Evolutionary conservation across 176 grass and related monocot species (phyloP), one percentile per base, ranked within the genome.

Genomic region (Oryza longistaminata): DNA sequence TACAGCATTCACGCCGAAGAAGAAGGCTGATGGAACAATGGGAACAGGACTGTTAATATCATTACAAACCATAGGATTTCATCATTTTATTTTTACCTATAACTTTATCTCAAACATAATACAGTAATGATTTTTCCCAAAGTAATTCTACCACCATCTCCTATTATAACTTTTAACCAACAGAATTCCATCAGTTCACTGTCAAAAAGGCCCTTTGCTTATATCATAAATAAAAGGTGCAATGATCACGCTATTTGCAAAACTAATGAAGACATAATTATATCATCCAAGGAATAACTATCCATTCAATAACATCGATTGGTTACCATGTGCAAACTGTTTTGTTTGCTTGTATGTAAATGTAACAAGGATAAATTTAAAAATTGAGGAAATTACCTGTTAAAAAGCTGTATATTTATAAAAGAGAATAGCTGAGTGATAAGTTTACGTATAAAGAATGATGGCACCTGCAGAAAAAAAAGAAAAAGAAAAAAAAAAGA

Each of bases 381-480:
- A 13, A 68, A 69, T 61, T 22, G 24, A 84, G 39, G 7, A 85
- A 67, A 68, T 29, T 96, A 94, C 96, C 96, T 99, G 80, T 99
- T 99, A 82, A 99, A 99, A 73, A 99, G 82, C 69, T 99, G 96
- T 89, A 94, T 96, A 86, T 99, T 99, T 74, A 99, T 94, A 74
- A 96, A 99, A 16, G 96, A 95, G 74, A 99, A 99, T 77, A 99
- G 85, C 42, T 99, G 96, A 64, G 91, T 94, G 52, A 96, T 86
- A 53, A 99, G 96, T 88, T 99, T 99, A 68, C 93, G 96, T 42
- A 96, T 94, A 82, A 99, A 99, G 82, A 99, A 96, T 64, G 91
- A 92, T 12, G 93, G 93, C 53, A 99, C 96, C 96, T 99, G 87
- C 68, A 90, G 77, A 65, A 93, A 29, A 27, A 27, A 27, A 27